These are phyloP conservation scores for Cryptosporidium parvum DNA, from an alignment of 169 alveolate genomes.

Conservation along the genomic window DNA sequence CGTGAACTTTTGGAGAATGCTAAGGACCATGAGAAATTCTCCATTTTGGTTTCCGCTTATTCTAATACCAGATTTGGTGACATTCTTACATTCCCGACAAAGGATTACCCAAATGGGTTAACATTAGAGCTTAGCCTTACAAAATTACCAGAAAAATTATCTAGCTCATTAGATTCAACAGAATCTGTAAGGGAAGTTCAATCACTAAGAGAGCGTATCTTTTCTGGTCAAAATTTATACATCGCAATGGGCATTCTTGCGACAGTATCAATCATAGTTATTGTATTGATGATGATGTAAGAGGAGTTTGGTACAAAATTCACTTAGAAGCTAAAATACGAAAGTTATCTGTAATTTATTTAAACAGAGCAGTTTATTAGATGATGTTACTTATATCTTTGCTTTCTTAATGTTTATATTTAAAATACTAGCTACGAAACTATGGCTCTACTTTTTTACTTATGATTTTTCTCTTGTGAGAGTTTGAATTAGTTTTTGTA, in stretches of 20 bases:
- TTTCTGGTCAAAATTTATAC: constrained; percentile 23
- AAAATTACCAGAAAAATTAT: neutral
- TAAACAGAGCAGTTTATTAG: neutral
- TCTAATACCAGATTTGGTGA: constrained; percentile 71
- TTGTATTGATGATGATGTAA: constrained; percentile 63
- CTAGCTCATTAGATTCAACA: neutral
- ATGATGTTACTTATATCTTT: constrained; percentile 8
- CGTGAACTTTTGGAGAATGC: constrained; percentile 10
- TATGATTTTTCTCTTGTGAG: neutral
- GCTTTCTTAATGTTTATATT: constrained; percentile 6
- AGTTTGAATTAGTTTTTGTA: neutral
- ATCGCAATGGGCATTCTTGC: constrained; percentile 35
- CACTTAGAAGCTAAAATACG: neutral
- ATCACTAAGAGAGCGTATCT: constrained; percentile 9
- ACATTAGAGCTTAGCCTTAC: constrained; percentile 9
- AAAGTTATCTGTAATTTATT: neutral
- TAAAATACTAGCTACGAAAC: neutral
- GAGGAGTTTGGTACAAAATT: neutral
- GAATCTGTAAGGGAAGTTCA: neutral
- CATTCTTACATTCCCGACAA: constrained; percentile 28
- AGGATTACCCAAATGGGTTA: constrained; percentile 47
- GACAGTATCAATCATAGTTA: constrained; percentile 23
- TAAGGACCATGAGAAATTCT: constrained; percentile 9
- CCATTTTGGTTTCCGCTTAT: constrained; percentile 43
- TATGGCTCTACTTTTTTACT: neutral